A percentile compares a stretch with the other conserved stretches of the same genome.
These are phyloP conservation scores for Raphanus sativus DNA, from an alignment of 345 rosid species.

Conservation along the genomic window DNA sequence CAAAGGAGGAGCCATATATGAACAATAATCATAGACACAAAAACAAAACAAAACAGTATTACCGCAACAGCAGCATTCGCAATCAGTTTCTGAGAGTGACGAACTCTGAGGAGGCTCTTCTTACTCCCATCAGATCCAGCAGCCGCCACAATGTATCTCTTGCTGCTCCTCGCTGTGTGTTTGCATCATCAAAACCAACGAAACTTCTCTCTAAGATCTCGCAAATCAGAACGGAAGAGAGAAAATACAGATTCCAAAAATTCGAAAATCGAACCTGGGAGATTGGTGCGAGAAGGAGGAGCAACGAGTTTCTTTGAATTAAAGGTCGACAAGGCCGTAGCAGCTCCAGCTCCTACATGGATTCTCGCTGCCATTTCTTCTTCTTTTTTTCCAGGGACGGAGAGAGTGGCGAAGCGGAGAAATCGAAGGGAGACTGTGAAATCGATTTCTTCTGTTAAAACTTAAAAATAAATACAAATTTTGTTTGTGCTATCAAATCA, in stretches of 20 bases:
- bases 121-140: constrained; percentile 64
- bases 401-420: constrained; percentile 34
- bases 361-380: constrained; percentile 58
- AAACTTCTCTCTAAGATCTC: not conserved
- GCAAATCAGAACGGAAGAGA: not conserved
- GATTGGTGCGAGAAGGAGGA: constrained; percentile 46
- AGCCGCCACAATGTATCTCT: constrained; percentile 43
- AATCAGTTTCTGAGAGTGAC: constrained; percentile 49
- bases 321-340: constrained; percentile 50
- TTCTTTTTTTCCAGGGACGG: constrained; percentile 26
- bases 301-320: constrained; percentile 46
- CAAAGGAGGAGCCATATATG: not conserved
- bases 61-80: constrained; percentile 78
- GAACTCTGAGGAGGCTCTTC: constrained; percentile 41
- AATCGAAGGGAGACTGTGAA: constrained; percentile 26
- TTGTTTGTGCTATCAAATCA: not conserved
- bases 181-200: constrained; percentile 26
- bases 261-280: constrained; percentile 44
- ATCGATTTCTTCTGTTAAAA: not conserved
- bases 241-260: not conserved
- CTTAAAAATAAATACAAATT: no score
- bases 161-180: constrained; percentile 41
- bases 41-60: not conserved
- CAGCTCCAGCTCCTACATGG: constrained; percentile 59
- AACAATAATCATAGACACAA: not conserved